Conservation (phyloP, 371 early-diverging fungal genomes). For the Mucor irregularis region DNA sequence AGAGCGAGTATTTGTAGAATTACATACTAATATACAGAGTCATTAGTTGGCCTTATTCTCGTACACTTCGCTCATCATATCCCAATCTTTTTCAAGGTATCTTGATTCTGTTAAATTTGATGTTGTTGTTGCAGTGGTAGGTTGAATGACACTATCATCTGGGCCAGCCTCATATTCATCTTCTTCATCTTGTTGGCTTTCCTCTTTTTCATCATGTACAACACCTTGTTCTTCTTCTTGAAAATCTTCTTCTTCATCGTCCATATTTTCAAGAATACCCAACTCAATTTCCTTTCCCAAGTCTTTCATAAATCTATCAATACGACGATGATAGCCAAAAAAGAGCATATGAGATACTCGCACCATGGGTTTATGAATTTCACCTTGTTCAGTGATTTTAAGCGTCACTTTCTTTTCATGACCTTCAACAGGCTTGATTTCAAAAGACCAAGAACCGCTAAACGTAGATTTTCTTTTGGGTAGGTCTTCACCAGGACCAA, state of each 20-base stretch:
- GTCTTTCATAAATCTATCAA: conserved; percentile 48
- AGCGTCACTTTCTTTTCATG: conserved; percentile 12
- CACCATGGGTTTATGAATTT: conserved; percentile 44
- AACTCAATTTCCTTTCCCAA: conserved; percentile 18
- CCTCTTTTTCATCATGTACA: background rate
- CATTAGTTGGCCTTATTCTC: conserved; percentile 10
- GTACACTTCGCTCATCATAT: conserved; percentile 25
- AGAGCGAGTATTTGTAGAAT: too few relatives aligned
- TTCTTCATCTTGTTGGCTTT: conserved; percentile 3
- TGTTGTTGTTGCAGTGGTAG: too few relatives aligned
- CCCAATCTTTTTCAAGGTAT: conserved; percentile 23
- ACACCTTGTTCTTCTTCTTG: background rate
- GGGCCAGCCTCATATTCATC: conserved; percentile 17
- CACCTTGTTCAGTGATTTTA: conserved; percentile 47
- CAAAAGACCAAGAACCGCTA: conserved; percentile 35
- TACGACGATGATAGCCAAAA: conserved; percentile 44
- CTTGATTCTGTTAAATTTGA: conserved; percentile 11
- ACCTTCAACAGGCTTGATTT: conserved; percentile 22
- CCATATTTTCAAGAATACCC: conserved; percentile 9
- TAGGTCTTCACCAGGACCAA: conserved; percentile 22
- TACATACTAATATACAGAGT: too few relatives aligned
- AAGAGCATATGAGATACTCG: conserved; percentile 35
- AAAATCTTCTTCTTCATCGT: conserved; percentile 7
- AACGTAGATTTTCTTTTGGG: conserved; percentile 25
- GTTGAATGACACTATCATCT: conserved; percentile 19